phyloP scores from a whole-genome alignment of 208 protist species.

The Ichthyophonus hoferi region DNA sequence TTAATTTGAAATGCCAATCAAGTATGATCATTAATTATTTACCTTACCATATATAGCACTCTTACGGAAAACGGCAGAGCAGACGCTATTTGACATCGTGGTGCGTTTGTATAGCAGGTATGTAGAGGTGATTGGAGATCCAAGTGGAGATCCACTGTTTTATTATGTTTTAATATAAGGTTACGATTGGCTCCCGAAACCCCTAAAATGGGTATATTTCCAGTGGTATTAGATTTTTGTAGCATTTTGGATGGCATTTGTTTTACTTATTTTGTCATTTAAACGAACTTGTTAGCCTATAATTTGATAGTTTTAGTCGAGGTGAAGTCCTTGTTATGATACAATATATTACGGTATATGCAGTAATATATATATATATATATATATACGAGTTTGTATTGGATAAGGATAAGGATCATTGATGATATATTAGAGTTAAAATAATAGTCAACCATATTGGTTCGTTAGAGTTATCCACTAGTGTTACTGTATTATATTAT shows the following conservation, averaged over 20 bases:
- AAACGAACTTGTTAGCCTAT: no score
- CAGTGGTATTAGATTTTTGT: no score
- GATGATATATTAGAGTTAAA: not conserved
- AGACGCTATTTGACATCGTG: conserved; percentile 41
- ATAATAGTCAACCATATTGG: no score
- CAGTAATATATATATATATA: not conserved
- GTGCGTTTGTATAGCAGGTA: conserved; percentile 11
- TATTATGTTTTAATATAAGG: not conserved
- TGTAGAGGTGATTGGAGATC: not conserved
- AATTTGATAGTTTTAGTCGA: no score
- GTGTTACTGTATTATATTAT: no score
- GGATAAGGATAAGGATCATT: not conserved
- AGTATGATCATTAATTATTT: not conserved
- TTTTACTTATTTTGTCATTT: no score
- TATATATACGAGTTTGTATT: not conserved
- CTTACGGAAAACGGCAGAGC: conserved; percentile 24
- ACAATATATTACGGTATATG: no score
- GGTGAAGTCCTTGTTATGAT: no score
- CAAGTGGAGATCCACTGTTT: not conserved
- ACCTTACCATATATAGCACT: not conserved
- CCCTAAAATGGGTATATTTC: no score
- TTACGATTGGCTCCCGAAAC: not conserved
- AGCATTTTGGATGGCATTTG: no score
- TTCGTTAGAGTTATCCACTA: no score
- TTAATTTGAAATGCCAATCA: not conserved